phyloP scores from a whole-genome alignment of 1,284 basidiomycete species.

The Ganoderma resinaceum region DNA sequence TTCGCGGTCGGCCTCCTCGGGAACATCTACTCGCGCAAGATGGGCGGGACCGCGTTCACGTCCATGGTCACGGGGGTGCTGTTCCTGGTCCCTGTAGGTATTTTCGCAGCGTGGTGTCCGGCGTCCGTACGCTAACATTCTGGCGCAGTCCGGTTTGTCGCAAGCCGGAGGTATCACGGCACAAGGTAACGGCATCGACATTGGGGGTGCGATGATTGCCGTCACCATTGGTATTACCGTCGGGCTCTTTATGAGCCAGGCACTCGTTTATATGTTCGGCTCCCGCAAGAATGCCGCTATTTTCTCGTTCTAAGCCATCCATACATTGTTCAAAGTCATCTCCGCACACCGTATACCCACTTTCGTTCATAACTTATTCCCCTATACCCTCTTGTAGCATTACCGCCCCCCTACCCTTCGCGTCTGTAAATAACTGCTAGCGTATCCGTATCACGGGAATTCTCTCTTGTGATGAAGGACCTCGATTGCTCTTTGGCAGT shows the following conservation, averaged over 20 bases:
- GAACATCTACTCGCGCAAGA: conserved; percentile 84
- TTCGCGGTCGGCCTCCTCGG: conserved; percentile 86
- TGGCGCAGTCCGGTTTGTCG: conserved; percentile 78
- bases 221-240: conserved; percentile 92
- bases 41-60: conserved; percentile 91
- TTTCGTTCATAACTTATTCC: not conserved
- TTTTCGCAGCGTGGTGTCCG: conserved; percentile 3
- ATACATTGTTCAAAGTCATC: not conserved
- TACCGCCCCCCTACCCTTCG: not conserved
- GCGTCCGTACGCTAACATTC: not conserved
- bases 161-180: conserved; percentile 84
- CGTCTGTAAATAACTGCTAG: not conserved
- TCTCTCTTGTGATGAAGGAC: not conserved
- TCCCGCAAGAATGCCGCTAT: conserved; percentile 82
- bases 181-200: conserved; percentile 74
- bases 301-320: conserved; percentile 70
- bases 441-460: not conserved
- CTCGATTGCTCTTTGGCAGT: not conserved
- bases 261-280: conserved; percentile 87
- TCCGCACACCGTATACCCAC: not conserved
- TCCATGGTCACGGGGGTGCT: conserved; percentile 89
- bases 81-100: conserved; percentile 78
- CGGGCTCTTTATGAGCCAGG: conserved; percentile 88
- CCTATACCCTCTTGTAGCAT: conserved; percentile 1
- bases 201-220: conserved; percentile 85